These are phyloP conservation scores for Gryganskiella cystojenkinii DNA, from an alignment of 192 early-diverging fungal species.

Conservation along the genomic window DNA sequence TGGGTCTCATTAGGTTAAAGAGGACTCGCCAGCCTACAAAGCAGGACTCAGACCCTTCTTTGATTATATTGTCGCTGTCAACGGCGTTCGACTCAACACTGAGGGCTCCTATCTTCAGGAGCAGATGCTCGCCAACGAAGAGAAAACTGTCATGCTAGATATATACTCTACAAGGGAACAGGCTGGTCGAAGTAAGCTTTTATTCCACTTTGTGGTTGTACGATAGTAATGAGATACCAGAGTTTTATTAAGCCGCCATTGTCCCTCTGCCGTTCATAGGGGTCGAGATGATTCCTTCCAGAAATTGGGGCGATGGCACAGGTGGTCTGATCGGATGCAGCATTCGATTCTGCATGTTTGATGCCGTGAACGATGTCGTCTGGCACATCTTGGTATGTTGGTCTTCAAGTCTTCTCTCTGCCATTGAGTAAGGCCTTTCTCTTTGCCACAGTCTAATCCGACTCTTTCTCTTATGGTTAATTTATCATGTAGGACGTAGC, in stretches of 20 bases:
- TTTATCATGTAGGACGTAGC: slow-evolving; percentile 65
- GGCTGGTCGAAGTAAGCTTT: slow-evolving; percentile 54
- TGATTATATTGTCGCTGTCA: slow-evolving; percentile 75
- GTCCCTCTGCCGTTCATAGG: slow-evolving; percentile 45
- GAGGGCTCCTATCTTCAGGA: slow-evolving; percentile 56
- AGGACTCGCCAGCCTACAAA: slow-evolving; percentile 71
- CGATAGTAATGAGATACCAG: not conserved
- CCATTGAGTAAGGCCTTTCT: slow-evolving; percentile 8
- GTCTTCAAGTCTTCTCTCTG: not conserved
- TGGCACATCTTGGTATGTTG: slow-evolving; percentile 62
- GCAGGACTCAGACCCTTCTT: slow-evolving; percentile 80
- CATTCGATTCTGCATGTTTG: slow-evolving; percentile 77
- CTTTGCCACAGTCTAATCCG: not conserved
- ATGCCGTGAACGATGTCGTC: slow-evolving; percentile 58
- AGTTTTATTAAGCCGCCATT: not conserved
- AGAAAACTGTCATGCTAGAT: slow-evolving; percentile 58
- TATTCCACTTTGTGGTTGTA: not conserved
- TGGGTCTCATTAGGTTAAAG: slow-evolving; percentile 65
- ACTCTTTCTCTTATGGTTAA: slow-evolving; percentile 2
- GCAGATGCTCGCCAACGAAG: slow-evolving; percentile 56
- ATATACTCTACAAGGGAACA: slow-evolving; percentile 72
- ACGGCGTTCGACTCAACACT: slow-evolving; percentile 62
- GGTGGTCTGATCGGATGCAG: slow-evolving; percentile 66
- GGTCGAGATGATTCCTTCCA: slow-evolving; percentile 52
- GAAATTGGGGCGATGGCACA: slow-evolving; percentile 50